Base-by-base conservation (phyloP, 805 yeast species). In the Ascoidea rubescens region DNA sequence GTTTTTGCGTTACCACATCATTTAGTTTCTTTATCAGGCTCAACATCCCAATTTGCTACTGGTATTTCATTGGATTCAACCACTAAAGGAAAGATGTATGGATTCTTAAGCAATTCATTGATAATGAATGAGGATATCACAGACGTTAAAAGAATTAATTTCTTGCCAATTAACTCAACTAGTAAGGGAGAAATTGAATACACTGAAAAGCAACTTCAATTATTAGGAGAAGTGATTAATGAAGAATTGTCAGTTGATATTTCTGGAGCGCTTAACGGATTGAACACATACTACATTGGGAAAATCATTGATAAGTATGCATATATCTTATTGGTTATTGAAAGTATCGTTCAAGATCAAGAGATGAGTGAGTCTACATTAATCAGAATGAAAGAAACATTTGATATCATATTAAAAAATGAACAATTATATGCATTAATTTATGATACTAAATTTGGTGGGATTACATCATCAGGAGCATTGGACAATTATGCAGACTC, bases 281-380 rank as follows among this genome's bases (percentile, higher is more conserved):
- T 65, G 59, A 74, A 79, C 14, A 76, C 67, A 53, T 79, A 79
- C 59, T 74, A 60, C 54, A 62, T 77, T 16, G 84, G 83, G 51
- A 79, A 79, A 58, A 67, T 72, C 12, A 54, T 78, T 42, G 82
- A 77, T 62, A 78, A 77, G 58, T 79, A 74, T 59, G 80, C 82
- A 7, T 75, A 77, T 61, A 73, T 79, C 49, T 66, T 78, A 53
- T 70, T 76, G 53, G 75, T 76, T 10, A 71, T 77, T 17, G 67
- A 70, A 55, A 78, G 75, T 30, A 70, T 79, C 42, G 60, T 78
- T 52, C 61, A 69, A 48, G 78, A 75, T 56, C 62, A 66, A n/a
- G 66, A 58, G 5, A 69, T 65, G 6, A 65, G 78, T 1, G 54
- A 60, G 5, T 57, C 67, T 5, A 64, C 74, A 5, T 64, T 73